These are phyloP conservation scores for Macrophomina pseudophaseolina DNA, from an alignment of 2,329 filamentous ascomycete species.

Conservation along the genomic window DNA sequence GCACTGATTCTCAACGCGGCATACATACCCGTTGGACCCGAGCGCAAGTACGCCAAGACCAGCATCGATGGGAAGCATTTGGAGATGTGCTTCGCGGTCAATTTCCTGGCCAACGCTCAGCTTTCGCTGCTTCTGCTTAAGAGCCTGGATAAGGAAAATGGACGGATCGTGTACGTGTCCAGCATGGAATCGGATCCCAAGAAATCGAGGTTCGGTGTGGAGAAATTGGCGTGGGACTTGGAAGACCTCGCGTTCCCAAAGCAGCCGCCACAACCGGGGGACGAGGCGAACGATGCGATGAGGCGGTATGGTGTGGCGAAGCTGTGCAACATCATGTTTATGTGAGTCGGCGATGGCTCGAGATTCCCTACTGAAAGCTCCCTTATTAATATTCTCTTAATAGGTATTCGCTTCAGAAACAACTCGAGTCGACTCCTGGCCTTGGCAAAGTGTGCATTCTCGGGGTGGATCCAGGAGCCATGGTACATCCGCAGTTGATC, in stretches of 20 bases:
- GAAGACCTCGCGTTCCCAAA: not conserved
- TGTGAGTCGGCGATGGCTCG: not conserved
- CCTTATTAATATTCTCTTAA: not conserved
- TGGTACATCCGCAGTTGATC: conserved; percentile 6
- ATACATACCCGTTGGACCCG: not conserved
- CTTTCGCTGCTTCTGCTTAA: conserved; percentile 33
- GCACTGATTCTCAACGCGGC: conserved; percentile 47
- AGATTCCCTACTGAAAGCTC: not conserved
- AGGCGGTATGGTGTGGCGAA: conserved; percentile 19
- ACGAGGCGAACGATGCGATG: conserved; percentile 11
- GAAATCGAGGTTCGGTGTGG: not conserved
- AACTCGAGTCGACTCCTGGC: not conserved
- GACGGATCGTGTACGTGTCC: conserved; percentile 31
- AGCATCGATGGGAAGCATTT: conserved; percentile 29
- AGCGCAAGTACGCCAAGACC: not conserved
- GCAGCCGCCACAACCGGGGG: not conserved
- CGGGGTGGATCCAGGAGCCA: conserved; percentile 3
- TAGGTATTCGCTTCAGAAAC: conserved; percentile 5
- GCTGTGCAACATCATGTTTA: conserved; percentile 18
- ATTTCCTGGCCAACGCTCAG: conserved; percentile 34
- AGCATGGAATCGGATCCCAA: conserved; percentile 26
- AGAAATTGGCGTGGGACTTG: conserved; percentile 1
- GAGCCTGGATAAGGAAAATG: conserved; percentile 32
- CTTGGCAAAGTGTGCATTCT: conserved; percentile 1
- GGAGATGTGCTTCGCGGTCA: conserved; percentile 31